A percentile compares a stretch with the other conserved stretches of the same genome.
Conservation (phyloP, 1,139 yeast species). For the Kodamaea sp. region DNA sequence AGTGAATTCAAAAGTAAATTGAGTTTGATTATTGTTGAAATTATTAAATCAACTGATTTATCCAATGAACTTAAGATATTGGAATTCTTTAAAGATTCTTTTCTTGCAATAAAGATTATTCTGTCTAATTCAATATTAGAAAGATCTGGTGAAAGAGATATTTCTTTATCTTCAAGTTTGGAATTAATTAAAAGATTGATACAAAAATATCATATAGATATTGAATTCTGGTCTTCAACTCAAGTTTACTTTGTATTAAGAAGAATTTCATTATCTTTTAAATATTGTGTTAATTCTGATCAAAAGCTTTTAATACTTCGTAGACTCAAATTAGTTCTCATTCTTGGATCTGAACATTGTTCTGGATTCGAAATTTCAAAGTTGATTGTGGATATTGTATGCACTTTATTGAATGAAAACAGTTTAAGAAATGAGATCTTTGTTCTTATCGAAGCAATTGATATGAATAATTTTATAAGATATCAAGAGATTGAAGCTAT, state of each 20-base stretch:
- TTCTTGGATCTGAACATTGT: constrained; percentile 20
- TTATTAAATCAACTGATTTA: constrained; percentile 41
- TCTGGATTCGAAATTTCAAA: constrained; percentile 16
- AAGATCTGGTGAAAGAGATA: constrained; percentile 13
- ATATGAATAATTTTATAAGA: constrained; percentile 8
- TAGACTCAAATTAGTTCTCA: constrained; percentile 36
- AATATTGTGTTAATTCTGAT: constrained; percentile 17
- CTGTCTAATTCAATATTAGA: constrained; percentile 13
- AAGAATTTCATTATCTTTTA: constrained; percentile 26
- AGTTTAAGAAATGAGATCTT: constrained; percentile 23
- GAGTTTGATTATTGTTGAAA: constrained; percentile 25
- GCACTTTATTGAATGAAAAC: constrained; percentile 17
- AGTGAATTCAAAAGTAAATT: constrained; percentile 24
- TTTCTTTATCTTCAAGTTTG: constrained; percentile 28
- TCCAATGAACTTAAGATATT: constrained; percentile 22
- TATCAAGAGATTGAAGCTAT: constrained; percentile 9
- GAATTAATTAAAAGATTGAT: constrained; percentile 19
- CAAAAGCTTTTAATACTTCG: constrained; percentile 29
- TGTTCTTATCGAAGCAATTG: constrained; percentile 12
- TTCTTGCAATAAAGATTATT: constrained; percentile 11
- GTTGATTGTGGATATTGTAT: constrained; percentile 21
- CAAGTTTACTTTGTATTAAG: constrained; percentile 37
- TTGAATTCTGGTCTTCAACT: constrained; percentile 35
- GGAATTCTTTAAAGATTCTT: constrained; percentile 11
- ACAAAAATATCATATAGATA: constrained; percentile 15